These are phyloP conservation scores for Penicillium sp. DNA, from an alignment of 2,329 filamentous ascomycete genomes.

Conservation along the genomic window DNA sequence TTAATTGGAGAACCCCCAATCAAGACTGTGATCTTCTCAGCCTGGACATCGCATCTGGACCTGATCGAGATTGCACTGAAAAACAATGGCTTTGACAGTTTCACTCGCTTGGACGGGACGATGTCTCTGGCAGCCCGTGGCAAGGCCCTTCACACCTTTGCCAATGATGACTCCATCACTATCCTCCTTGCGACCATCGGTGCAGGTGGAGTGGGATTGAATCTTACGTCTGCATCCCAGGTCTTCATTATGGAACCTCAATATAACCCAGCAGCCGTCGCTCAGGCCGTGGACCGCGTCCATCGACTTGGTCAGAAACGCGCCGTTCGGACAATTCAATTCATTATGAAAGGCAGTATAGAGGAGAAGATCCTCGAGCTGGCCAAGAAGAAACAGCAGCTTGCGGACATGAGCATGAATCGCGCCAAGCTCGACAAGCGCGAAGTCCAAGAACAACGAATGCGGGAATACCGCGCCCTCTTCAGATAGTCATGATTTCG, in stretches of 20 bases:
- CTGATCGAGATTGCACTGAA: constrained; percentile 81
- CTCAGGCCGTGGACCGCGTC: constrained; percentile 90
- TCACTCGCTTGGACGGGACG: constrained; percentile 81
- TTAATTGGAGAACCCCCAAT: constrained; percentile 66
- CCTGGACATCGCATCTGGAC: constrained; percentile 94
- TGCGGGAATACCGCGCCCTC: constrained; percentile 60
- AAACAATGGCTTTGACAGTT: constrained; percentile 53
- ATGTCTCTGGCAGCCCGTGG: constrained; percentile 75
- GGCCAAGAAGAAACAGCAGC: constrained; percentile 86
- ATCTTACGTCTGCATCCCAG: constrained; percentile 78
- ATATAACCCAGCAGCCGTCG: constrained; percentile 92
- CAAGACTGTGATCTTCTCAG: constrained; percentile 92
- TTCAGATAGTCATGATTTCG: constrained; percentile 44
- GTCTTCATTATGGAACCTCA: constrained; percentile 99
- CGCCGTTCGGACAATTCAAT: constrained; percentile 81
- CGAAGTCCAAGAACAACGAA: constrained; percentile 63
- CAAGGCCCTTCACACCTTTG: constrained; percentile 72
- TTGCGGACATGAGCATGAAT: constrained; percentile 85
- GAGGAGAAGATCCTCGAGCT: constrained; percentile 90
- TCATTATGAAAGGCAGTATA: constrained; percentile 85
- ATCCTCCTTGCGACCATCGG: constrained; percentile 90
- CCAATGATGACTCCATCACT: constrained; percentile 65
- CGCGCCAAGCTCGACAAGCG: constrained; percentile 57
- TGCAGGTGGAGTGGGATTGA: constrained; percentile 86
- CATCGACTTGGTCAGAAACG: constrained; percentile 86